Evolutionary conservation across 441 rosid species (phyloP).

Genomic region (Populus hybrid): DNA sequence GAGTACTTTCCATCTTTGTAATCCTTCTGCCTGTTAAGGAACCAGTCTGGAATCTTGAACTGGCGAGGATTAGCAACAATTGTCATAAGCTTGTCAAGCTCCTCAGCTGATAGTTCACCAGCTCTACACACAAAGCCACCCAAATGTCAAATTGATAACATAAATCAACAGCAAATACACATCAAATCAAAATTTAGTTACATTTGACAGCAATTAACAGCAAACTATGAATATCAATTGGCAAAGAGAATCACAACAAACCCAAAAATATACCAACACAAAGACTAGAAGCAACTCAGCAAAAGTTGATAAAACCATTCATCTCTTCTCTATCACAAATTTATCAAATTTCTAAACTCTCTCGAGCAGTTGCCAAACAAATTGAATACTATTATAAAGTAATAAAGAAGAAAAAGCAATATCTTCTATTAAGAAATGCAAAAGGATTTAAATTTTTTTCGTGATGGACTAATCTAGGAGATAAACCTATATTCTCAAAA

Average conservation of each 20-base stretch:
- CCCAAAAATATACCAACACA: background rate
- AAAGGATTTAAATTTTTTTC: background rate
- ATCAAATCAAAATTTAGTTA: background rate
- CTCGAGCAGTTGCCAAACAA: background rate
- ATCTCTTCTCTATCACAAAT: background rate
- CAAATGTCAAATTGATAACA: background rate
- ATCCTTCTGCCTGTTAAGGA: constrained; percentile 93
- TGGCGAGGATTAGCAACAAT: constrained; percentile 14
- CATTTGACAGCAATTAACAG: background rate
- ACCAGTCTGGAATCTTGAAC: constrained; percentile 36
- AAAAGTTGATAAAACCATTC: background rate
- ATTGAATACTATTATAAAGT: background rate
- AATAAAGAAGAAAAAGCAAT: background rate
- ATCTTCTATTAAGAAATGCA: background rate
- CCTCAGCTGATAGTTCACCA: constrained; percentile 83
- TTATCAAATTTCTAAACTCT: background rate
- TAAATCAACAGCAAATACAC: background rate
- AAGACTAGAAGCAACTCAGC: background rate
- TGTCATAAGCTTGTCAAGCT: constrained; percentile 84
- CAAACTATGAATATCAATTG: background rate
- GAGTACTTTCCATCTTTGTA: constrained; percentile 91
- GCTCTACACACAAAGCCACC: constrained; percentile 41
- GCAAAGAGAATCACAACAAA: background rate
- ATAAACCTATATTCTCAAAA: no score
- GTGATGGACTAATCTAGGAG: no score